Base-by-base conservation (phyloP, 176 grass and related monocot genomes). In the Tillandsia leiboldiana region DNA sequence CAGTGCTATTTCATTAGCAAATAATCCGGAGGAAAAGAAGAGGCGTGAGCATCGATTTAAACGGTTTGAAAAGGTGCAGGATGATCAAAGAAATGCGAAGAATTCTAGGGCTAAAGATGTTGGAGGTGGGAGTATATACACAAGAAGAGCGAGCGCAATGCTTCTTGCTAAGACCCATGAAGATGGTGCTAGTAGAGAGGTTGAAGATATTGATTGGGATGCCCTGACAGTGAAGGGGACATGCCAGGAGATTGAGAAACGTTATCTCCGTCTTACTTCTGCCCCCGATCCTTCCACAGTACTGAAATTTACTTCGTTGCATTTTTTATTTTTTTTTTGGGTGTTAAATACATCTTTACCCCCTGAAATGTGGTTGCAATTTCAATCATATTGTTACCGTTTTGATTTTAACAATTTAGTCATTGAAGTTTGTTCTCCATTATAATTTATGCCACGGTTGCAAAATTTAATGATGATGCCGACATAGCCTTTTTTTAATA, bases 131-230 rank as follows among this genome's bases (percentile, higher is more conserved):
- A 74, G 63, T 88, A 75, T 81, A 59, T 70, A 70, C 29, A 53
- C 73, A 77, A 84, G 77, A 78, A 92, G 70, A 81, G 77, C 77
- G 47, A 77, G 84, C 79, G 83, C 81, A 24, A 80, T 88, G 78
- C 65, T 83, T 71, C 76, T 79, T 79, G 53, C 62, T 61, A 90
- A 77, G 87, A 83, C 51, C 48, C 74, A 65, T 64, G 86, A 90
- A 76, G 77, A 87, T 85, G 84, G 74, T 62, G 59, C 26, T 73
- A 79, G 68, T 63, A 77, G 61, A 79, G 86, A 89, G 53, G 93
- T 97, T 11, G 93, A 97, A 77, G 93, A 97, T 87, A 87, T 97
- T 71, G 82, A 92, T 24, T 92, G 93, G 93, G 93, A 97, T 83
- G 82, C 89, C 42, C 66, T 97, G 73, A 97, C 86, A 77, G 51